Evolutionary conservation across 768 basidiomycete genomes (phyloP).

Genomic region (Russula compacta): DNA sequence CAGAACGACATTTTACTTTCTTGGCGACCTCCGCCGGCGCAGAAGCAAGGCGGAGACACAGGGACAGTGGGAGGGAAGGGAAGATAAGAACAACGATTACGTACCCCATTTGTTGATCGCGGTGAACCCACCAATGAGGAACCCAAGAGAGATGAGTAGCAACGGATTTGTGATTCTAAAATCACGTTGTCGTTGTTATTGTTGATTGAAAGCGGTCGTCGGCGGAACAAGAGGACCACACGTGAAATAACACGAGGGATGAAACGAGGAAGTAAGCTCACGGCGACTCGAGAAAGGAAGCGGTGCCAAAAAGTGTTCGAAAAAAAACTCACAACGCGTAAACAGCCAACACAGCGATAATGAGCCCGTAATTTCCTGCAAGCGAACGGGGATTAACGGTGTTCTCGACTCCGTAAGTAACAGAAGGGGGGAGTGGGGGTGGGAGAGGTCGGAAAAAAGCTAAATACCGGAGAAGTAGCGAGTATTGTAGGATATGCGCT

Average conservation of each 20-base stretch:
- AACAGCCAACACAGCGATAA: slow-evolving; percentile 68
- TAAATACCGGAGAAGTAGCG: slow-evolving; percentile 70
- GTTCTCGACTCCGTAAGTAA: not conserved
- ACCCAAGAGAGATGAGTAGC: slow-evolving; percentile 73
- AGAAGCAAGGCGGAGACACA: not conserved
- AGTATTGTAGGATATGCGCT: slow-evolving; percentile 94
- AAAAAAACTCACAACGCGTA: slow-evolving; percentile 67
- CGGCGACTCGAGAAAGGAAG: not conserved
- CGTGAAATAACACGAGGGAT: not conserved
- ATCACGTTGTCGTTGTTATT: not conserved
- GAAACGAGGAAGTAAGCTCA: not conserved
- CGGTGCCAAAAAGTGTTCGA: slow-evolving; percentile 17
- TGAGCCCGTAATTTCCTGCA: slow-evolving; percentile 79
- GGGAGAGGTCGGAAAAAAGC: no score
- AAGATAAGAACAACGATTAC: slow-evolving; percentile 20
- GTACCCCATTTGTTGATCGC: slow-evolving; percentile 84
- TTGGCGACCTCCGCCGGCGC: no score
- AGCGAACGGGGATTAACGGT: slow-evolving; percentile 1
- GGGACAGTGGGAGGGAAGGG: not conserved
- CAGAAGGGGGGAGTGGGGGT: not conserved
- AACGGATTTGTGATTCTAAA: slow-evolving; percentile 72
- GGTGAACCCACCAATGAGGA: slow-evolving; percentile 87
- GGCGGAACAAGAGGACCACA: not conserved
- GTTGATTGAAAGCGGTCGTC: not conserved
- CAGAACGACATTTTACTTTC: not conserved